Base-by-base conservation (phyloP, 768 basidiomycete genomes). In the Tricholomella constricta region DNA sequence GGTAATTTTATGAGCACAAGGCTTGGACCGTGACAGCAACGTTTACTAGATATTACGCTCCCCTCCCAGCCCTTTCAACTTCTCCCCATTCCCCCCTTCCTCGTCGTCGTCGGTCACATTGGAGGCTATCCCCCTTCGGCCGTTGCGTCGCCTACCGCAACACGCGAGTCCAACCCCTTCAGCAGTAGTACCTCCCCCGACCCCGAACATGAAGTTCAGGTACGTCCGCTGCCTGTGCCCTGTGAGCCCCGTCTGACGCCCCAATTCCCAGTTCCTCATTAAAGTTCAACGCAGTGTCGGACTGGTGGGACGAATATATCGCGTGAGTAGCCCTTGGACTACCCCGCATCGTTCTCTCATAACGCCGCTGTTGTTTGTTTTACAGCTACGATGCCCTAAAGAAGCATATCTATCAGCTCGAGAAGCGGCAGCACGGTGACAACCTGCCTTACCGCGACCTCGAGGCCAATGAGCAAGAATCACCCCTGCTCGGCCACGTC, bases 281-380 rank as follows among this genome's bases (percentile, higher is more conserved):
- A 63, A 91, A 92, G 68, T 94, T 94, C 72, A 95, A 95, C 61
- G 89, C 91, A 2, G 88, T 94, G 22, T 77, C 91, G 0, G 92
- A 95, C 45, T 94, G 92, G 92, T 90, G 88, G 86, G 89, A 92
- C 56, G 87, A 93, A 45, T 95, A 95, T 66, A 91, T 95, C 40
- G 82, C 88, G 85, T 93, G 62, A 56, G 89, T 81, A 26, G 37
- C 45, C n/a, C n/a, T n/a, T n/a, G n/a, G n/a, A n/a, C n/a, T n/a
- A n/a, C n/a, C n/a, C n/a, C n/a, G n/a, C n/a, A n/a, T n/a, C n/a
- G n/a, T n/a, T n/a, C n/a, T n/a, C n/a, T n/a, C n/a, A n/a, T n/a
- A n/a, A n/a, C n/a, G n/a, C n/a, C n/a, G n/a, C n/a, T n/a, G n/a
- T n/a, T 46, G 32, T 46, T 31, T 3, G 23, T 12, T 22, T 14